Conservation (phyloP, 1,284 basidiomycete species). For the Ceratobasidium sp. region DNA sequence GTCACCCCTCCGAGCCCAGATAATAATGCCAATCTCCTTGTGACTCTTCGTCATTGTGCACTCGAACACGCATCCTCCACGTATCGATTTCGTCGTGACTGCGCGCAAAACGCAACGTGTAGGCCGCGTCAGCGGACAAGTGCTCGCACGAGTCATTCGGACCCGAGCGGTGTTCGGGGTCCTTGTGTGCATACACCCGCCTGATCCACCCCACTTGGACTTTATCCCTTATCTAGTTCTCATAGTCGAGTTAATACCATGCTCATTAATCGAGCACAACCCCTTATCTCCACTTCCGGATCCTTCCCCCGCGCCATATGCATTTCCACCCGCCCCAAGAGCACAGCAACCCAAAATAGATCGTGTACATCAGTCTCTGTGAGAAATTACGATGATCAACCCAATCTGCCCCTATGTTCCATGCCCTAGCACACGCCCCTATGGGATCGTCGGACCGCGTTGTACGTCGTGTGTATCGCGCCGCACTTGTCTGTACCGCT, state of each 20-base stretch:
- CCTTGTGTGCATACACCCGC: not conserved
- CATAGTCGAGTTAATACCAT: too few relatives aligned
- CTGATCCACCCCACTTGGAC: not conserved
- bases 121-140: not conserved
- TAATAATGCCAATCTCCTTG: not conserved
- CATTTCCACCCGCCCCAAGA: not conserved
- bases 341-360: not conserved
- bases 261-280: too few relatives aligned
- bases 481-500: too few relatives aligned
- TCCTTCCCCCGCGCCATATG: not conserved
- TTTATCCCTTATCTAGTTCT: too few relatives aligned
- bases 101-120: conserved; percentile 11
- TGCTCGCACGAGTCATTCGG: conserved; percentile 23
- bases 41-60: not conserved
- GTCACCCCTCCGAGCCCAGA: too few relatives aligned
- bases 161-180: conserved; percentile 15
- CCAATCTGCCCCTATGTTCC: too few relatives aligned
- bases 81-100: too few relatives aligned
- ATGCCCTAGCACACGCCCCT: too few relatives aligned
- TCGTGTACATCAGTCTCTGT: not conserved
- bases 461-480: too few relatives aligned
- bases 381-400: too few relatives aligned
- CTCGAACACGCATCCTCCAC: too few relatives aligned
- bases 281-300: conserved; percentile 18
- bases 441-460: too few relatives aligned